phyloP scores from a whole-genome alignment of 164 flowering plant genomes.

The Akebia trifoliata region DNA sequence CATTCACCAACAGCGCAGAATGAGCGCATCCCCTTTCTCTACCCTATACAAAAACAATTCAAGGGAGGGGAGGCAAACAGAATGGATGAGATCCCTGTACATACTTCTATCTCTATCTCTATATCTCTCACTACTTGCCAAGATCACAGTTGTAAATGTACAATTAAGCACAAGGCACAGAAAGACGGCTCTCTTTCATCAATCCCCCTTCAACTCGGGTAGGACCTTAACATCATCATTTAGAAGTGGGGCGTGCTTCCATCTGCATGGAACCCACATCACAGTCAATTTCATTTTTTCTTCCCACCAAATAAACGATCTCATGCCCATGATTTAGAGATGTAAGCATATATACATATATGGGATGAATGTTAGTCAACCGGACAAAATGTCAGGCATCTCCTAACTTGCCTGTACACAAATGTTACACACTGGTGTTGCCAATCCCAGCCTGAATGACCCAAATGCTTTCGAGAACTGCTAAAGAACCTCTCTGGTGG shows the following conservation, averaged over 20 bases:
- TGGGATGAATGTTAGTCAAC: neutral
- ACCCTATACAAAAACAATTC: slow-evolving; percentile 12
- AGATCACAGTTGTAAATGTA: slow-evolving; percentile 24
- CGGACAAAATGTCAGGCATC: neutral
- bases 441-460: slow-evolving; percentile 26
- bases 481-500: slow-evolving; percentile 20
- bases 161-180: slow-evolving; percentile 23
- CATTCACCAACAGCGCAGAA: slow-evolving; percentile 37
- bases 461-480: slow-evolving; percentile 10
- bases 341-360: neutral
- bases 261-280: slow-evolving; percentile 11
- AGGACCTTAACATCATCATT: slow-evolving; percentile 16
- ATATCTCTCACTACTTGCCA: slow-evolving; percentile 20
- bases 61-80: slow-evolving; percentile 10
- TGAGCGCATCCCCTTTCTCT: slow-evolving; percentile 14
- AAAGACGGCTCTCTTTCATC: slow-evolving; percentile 18
- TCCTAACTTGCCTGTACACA: slow-evolving; percentile 53
- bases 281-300: neutral
- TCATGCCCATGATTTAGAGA: neutral
- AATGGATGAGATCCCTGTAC: slow-evolving; percentile 48
- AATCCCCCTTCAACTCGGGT: slow-evolving; percentile 14
- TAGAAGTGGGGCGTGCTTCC: slow-evolving; percentile 12
- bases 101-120: slow-evolving; percentile 35
- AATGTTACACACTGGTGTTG: slow-evolving; percentile 38
- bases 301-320: neutral